Conservation (phyloP, 2,329 filamentous ascomycete genomes). For the Amphichorda felina region DNA sequence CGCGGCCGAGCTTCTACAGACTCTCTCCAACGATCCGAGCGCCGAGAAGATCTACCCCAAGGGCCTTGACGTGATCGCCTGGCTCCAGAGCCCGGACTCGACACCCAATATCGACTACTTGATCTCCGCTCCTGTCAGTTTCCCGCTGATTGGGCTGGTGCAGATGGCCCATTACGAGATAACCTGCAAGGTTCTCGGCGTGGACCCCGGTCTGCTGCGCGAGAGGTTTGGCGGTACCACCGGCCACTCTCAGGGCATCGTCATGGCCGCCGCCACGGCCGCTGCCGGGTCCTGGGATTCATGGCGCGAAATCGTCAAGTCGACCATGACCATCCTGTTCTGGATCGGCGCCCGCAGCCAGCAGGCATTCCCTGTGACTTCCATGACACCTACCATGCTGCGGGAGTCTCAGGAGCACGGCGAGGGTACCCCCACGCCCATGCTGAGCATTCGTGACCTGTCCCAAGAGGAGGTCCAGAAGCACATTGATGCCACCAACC, state of each 20-base stretch:
- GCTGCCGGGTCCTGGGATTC: constrained; percentile 89
- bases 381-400: constrained; percentile 78
- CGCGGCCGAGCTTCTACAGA: constrained; percentile 79
- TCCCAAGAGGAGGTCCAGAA: constrained; percentile 82
- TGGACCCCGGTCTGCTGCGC: constrained; percentile 78
- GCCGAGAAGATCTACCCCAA: constrained; percentile 96
- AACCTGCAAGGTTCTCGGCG: constrained; percentile 81
- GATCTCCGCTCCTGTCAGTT: constrained; percentile 87
- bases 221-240: constrained; percentile 80
- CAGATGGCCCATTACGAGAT: constrained; percentile 94
- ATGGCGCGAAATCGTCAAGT: constrained; percentile 67
- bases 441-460: constrained; percentile 94
- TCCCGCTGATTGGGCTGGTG: constrained; percentile 90
- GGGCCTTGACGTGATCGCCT: constrained; percentile 88
- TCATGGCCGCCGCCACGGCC: constrained; percentile 84
- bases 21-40: constrained; percentile 67
- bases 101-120: constrained; percentile 93
- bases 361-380: constrained; percentile 92
- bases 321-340: constrained; percentile 86
- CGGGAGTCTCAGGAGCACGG: constrained; percentile 90
- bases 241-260: constrained; percentile 92
- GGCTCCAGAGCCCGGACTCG: constrained; percentile 79
- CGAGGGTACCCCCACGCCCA: constrained; percentile 90
- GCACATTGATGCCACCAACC: constrained; percentile 93
- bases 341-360: constrained; percentile 98